Base-by-base conservation (phyloP, 2,329 filamentous ascomycete species). In the Alternaria novae-zelandiae region DNA sequence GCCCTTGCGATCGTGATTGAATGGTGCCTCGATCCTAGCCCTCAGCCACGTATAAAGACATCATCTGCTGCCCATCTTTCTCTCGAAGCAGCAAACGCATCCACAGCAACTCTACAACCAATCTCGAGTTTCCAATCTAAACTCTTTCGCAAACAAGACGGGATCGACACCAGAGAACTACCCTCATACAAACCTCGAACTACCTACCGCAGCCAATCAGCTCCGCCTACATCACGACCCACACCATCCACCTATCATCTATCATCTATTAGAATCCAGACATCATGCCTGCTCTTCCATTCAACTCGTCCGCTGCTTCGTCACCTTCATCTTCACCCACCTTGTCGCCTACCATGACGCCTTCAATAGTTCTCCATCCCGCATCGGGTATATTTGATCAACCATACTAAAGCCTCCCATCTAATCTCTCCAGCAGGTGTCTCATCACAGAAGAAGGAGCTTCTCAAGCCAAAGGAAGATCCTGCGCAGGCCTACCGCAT, bases 301-400 rank as follows among this genome's bases (percentile, higher is more conserved):
- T 79, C 71, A 67, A 72, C 66, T 64, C 63, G 20, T 64, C 63
- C 47, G 62, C 76, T 68, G 69, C 74, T 70, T 69, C 77, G 65
- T 78, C 77, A 72, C 73, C 78, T 69, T 69, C 73, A 61, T 69
- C 74, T 67, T 78, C 77, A 68, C 75, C 78, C 50, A 74, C 61
- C 61, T 62, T 73, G 44, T 72, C 74, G 59, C 69, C 60, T 36
- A 63, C 60, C 15, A 54, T 72, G 41, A 73, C 76, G 64, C 77
- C 78, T 20, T 78, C 78, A 67, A 79, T 79, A 78, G 75, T 79
- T 74, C 77, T 79, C 63, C 70, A 74, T 77, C 74, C 77, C 72
- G 69, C 74, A 73, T 74, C 76, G 77, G 78, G 78, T 79, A 79
- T 79, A 78, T 74, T 74, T 73, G 74, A 78, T 76, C 77, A 71